A percentile compares a stretch with the other conserved stretches of the same genome.
Conservation (phyloP, 2,329 filamentous ascomycete genomes). For the Tolypocladium ophioglossoides region DNA sequence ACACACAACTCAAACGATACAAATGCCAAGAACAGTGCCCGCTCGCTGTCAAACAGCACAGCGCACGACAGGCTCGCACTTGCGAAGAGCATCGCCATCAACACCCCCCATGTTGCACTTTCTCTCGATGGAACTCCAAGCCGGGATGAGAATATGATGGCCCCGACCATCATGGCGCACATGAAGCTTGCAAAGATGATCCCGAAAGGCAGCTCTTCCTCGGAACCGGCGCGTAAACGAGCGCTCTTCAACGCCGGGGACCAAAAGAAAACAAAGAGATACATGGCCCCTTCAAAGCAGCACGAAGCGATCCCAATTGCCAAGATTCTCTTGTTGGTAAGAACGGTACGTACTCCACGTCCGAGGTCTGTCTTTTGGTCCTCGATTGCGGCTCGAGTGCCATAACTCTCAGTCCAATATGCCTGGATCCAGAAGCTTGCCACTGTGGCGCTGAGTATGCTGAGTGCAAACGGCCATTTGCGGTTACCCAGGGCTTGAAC, state of each 20-base stretch:
- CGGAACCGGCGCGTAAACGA: constrained; percentile 14
- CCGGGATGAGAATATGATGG: constrained; percentile 15
- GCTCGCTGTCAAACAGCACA: constrained; percentile 29
- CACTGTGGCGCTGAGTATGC: constrained; percentile 26
- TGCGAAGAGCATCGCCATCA: constrained; percentile 20
- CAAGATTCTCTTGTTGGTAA: constrained; percentile 25
- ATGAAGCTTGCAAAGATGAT: constrained; percentile 47
- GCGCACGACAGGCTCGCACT: constrained; percentile 28
- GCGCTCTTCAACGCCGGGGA: constrained; percentile 40
- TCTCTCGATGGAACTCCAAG: background rate
- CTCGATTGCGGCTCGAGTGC: background rate
- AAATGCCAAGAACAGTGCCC: constrained; percentile 42
- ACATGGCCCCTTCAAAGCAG: constrained; percentile 51
- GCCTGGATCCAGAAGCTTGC: constrained; percentile 33
- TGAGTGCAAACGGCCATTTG: constrained; percentile 41
- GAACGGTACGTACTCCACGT: background rate
- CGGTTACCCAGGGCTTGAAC: constrained; percentile 36
- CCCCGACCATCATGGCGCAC: constrained; percentile 46
- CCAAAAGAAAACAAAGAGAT: constrained; percentile 55
- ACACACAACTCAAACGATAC: constrained; percentile 47
- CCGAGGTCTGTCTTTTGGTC: background rate
- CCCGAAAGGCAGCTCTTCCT: constrained; percentile 29
- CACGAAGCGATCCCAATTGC: constrained; percentile 41
- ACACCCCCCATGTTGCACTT: constrained; percentile 21
- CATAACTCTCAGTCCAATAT: constrained; percentile 19